Evolutionary conservation across 2,329 filamentous ascomycete genomes (phyloP).

Genomic region (Aureobasidium subglaciale): DNA sequence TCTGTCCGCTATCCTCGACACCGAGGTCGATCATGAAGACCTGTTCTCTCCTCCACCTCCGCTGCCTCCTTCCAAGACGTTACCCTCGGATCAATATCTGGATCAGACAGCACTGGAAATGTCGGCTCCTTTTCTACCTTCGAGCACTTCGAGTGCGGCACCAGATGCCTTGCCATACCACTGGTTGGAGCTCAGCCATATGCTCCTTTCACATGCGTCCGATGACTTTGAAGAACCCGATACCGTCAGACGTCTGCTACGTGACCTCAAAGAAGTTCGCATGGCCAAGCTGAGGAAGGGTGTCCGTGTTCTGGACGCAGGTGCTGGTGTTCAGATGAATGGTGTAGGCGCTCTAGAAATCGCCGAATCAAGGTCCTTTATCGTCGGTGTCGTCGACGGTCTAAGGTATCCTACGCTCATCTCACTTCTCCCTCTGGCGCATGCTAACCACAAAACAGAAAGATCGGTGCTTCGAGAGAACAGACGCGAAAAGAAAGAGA

Average conservation of each 20-base stretch:
- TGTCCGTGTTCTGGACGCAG: conserved; percentile 63
- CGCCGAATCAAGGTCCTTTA: conserved; percentile 75
- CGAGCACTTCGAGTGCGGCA: conserved; percentile 61
- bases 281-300: conserved; percentile 81
- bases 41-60: conserved; percentile 73
- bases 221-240: conserved; percentile 75
- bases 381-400: conserved; percentile 79
- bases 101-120: conserved; percentile 20
- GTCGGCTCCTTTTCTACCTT: conserved; percentile 65
- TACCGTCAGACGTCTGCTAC: conserved; percentile 64
- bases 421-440: conserved; percentile 6
- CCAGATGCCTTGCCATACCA: conserved; percentile 77
- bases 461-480: conserved; percentile 75
- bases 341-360: conserved; percentile 93
- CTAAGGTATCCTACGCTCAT: conserved; percentile 46
- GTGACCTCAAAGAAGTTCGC: conserved; percentile 79
- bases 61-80: conserved; percentile 46
- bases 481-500: conserved; percentile 69
- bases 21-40: conserved; percentile 65
- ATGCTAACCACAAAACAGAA: conserved; percentile 40
- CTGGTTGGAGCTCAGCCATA: conserved; percentile 86
- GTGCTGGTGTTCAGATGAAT: conserved; percentile 63
- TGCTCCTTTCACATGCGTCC: conserved; percentile 74
- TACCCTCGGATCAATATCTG: conserved; percentile 20
- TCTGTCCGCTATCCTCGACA: conserved; percentile 68